These are phyloP conservation scores for Russula ochroleuca DNA, from an alignment of 768 basidiomycete genomes.

Conservation along the genomic window DNA sequence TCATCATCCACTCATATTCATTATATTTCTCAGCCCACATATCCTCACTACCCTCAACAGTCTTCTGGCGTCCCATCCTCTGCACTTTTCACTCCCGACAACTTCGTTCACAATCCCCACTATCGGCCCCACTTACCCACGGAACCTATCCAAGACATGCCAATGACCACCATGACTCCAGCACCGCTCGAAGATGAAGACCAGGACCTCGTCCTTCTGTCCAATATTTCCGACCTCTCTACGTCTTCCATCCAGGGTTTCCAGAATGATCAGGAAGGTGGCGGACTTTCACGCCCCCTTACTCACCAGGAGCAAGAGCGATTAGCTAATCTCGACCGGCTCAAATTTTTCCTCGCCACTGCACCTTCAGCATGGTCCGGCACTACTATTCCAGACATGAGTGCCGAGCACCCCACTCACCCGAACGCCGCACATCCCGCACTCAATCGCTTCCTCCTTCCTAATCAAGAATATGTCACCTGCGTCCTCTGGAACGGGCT, in stretches of 20 bases:
- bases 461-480: constrained; percentile 81
- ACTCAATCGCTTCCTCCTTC: constrained; percentile 82
- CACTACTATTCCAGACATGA: constrained; percentile 32
- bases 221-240: constrained; percentile 20
- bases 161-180: constrained; percentile 19
- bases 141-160: constrained; percentile 18
- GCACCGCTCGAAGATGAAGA: constrained; percentile 27
- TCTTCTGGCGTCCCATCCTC: constrained; percentile 17
- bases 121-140: constrained; percentile 15
- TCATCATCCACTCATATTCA: constrained; percentile 18
- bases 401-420: constrained; percentile 32
- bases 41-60: constrained; percentile 22
- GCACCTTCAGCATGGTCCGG: constrained; percentile 72
- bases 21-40: constrained; percentile 22
- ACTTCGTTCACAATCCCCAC: constrained; percentile 3
- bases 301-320: constrained; percentile 62
- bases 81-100: constrained; percentile 16
- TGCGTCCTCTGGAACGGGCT: constrained; percentile 91
- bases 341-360: constrained; percentile 87
- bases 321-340: constrained; percentile 69
- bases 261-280: constrained; percentile 15
- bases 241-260: constrained; percentile 25
- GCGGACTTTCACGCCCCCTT: constrained; percentile 51
- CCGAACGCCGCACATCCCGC: constrained; percentile 63
- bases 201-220: constrained; percentile 24